Evolutionary conservation across 129 eudicot species (phyloP).

Genomic region (Smallanthus sonchifolius): DNA sequence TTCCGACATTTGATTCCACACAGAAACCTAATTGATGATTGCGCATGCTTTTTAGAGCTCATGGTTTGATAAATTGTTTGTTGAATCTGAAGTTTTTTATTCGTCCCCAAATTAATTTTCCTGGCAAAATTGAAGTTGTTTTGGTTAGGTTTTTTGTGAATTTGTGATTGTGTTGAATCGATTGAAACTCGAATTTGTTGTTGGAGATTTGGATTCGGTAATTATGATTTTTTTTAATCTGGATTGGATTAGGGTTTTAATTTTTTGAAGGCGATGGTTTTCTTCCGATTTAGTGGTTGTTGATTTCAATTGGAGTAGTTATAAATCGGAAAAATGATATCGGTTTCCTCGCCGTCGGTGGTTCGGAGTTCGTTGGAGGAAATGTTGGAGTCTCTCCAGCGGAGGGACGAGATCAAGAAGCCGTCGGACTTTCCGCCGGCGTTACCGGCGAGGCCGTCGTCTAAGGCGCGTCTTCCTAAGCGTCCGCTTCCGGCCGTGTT

Average conservation of each 20-base stretch:
- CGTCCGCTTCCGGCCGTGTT: constrained; percentile 43
- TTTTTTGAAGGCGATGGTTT: constrained; percentile 4
- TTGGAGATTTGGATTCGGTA: neutral
- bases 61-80: neutral
- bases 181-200: neutral
- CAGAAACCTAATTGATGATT: constrained; percentile 7
- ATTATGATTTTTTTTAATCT: neutral
- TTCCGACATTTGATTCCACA: neutral
- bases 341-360: constrained; percentile 42
- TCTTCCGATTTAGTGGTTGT: neutral
- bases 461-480: constrained; percentile 65
- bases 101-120: neutral
- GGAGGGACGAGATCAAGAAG: constrained; percentile 49
- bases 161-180: constrained; percentile 1
- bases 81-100: neutral
- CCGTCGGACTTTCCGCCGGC: constrained; percentile 81
- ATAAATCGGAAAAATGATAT: constrained; percentile 28
- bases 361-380: constrained; percentile 91
- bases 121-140: neutral
- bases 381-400: constrained; percentile 71
- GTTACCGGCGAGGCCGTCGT: constrained; percentile 67
- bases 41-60: constrained; percentile 12
- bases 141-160: constrained; percentile 10
- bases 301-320: constrained; percentile 1
- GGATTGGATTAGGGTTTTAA: constrained; percentile 50